phyloP scores from a whole-genome alignment of 75 land plant species.

The Larix kaempferi region DNA sequence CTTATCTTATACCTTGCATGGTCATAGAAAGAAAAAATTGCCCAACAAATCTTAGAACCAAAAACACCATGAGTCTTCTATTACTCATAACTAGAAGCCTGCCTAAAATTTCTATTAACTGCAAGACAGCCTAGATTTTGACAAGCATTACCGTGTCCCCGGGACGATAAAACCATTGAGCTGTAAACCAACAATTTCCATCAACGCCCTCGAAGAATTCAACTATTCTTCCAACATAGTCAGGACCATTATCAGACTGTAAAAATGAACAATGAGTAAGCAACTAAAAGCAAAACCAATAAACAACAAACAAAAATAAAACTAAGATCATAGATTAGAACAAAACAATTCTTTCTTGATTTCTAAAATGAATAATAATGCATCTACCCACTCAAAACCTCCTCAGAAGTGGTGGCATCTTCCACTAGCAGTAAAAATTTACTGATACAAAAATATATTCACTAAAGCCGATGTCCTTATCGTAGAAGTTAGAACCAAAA shows the following conservation, averaged over 20 bases:
- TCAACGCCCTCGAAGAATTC: conserved; percentile 65
- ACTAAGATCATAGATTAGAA: no score
- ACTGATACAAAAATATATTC: no score
- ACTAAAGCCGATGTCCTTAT: no score
- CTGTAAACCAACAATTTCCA: conserved; percentile 46
- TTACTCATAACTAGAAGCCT: background rate
- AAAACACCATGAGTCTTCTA: background rate
- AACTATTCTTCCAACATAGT: conserved; percentile 65
- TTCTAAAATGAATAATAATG: no score
- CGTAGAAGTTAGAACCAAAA: no score
- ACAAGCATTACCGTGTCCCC: conserved; percentile 57
- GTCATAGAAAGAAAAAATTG: background rate
- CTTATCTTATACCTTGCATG: no score
- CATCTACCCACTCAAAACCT: no score
- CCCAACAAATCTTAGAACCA: background rate
- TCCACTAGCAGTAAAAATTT: no score
- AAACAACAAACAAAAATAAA: background rate
- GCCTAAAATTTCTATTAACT: background rate
- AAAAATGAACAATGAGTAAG: background rate
- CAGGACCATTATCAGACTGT: conserved; percentile 21
- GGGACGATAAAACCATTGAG: conserved; percentile 80
- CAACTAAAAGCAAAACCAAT: background rate
- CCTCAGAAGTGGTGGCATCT: no score
- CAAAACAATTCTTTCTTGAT: no score
- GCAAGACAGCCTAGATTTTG: background rate